These are phyloP conservation scores for Trametes punicea DNA, from an alignment of 768 basidiomycete genomes.

Conservation along the genomic window DNA sequence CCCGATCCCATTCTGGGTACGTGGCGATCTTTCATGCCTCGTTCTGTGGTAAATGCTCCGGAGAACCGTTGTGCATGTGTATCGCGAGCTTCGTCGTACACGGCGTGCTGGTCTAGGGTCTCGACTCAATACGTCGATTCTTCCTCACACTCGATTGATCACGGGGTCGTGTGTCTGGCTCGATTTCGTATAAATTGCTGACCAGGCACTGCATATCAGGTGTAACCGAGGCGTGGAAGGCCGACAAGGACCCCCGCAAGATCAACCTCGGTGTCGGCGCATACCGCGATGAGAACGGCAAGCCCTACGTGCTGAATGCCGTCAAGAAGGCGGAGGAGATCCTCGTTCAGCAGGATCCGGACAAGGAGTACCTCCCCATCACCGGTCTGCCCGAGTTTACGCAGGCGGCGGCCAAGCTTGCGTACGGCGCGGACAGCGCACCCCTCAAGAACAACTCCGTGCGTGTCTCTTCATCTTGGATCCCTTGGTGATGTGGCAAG, in stretches of 20 bases:
- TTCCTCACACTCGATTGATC: conserved; percentile 9
- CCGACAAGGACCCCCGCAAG: conserved; percentile 86
- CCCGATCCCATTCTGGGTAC: conserved; percentile 91
- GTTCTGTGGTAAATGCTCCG: conserved; percentile 8
- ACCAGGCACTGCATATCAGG: conserved; percentile 39
- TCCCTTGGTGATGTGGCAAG: not conserved
- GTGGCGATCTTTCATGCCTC: conserved; percentile 23
- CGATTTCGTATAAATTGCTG: not conserved
- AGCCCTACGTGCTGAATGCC: conserved; percentile 87
- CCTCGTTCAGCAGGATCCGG: conserved; percentile 58
- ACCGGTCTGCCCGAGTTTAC: conserved; percentile 87
- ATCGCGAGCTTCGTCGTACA: not conserved
- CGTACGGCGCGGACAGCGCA: conserved; percentile 79
- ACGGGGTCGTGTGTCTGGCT: not conserved
- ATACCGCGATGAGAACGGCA: conserved; percentile 91
- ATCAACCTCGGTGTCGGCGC: conserved; percentile 98
- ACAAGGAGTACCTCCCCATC: conserved; percentile 98
- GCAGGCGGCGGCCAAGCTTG: conserved; percentile 81
- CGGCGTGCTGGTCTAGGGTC: not conserved
- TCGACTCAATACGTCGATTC: not conserved
- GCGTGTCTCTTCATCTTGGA: conserved; percentile 31
- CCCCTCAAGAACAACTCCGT: conserved; percentile 73
- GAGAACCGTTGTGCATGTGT: conserved; percentile 10
- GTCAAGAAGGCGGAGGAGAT: conserved; percentile 90
- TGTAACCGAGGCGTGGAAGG: conserved; percentile 94